Percentiles rank a stretch among this genome's conserved stretches.
phyloP scores from a whole-genome alignment of 768 basidiomycete genomes.

The Macrolepiota fuliginosa region DNA sequence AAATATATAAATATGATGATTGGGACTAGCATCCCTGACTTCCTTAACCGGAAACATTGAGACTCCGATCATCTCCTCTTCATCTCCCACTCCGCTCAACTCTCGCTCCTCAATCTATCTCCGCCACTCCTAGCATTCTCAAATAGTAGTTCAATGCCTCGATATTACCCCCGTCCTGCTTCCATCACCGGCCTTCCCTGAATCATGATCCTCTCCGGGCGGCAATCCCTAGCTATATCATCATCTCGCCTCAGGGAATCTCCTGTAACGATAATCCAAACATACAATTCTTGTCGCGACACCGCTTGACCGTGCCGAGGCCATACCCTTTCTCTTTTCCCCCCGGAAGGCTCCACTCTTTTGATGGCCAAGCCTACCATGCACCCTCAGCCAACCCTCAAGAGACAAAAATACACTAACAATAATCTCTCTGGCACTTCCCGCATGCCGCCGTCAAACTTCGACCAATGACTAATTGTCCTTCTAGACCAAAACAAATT shows the following conservation, averaged over 20 bases:
- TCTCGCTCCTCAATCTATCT: conserved; percentile 3
- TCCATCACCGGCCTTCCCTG: neutral
- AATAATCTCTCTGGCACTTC: neutral
- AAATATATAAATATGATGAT: neutral
- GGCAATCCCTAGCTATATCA: neutral
- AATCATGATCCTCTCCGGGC: neutral
- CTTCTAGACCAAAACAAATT: neutral
- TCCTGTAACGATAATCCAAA: too few species aligned
- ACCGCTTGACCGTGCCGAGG: too few species aligned
- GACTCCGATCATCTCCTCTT: conserved; percentile 1
- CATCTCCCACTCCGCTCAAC: neutral
- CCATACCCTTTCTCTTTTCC: too few species aligned
- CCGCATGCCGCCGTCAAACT: neutral
- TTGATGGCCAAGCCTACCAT: neutral
- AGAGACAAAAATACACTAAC: neutral
- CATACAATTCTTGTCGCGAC: too few species aligned
- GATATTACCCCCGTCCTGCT: neutral
- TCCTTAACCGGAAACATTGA: neutral
- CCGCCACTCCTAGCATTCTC: conserved; percentile 2
- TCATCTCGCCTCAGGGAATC: too few species aligned
- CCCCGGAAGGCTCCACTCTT: neutral
- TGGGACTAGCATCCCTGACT: neutral
- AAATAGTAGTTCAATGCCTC: neutral
- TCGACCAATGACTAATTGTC: neutral
- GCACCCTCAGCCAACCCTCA: neutral